Base-by-base conservation (phyloP, 129 eudicot species). In the Chrysanthemum seticuspe region DNA sequence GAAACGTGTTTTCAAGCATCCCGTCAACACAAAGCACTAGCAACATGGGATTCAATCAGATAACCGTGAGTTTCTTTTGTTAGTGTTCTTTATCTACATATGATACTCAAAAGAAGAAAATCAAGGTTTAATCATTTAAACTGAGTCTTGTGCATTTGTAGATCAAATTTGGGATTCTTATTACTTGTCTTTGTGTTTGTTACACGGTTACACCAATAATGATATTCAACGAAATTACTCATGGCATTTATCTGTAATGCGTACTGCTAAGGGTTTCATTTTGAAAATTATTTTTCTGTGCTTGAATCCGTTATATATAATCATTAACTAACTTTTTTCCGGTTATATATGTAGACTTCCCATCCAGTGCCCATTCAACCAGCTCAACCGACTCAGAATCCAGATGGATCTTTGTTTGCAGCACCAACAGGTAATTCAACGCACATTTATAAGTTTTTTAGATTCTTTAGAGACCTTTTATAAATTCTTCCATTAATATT, bases 1-100 rank as follows among this genome's bases (percentile, higher is more conserved):
- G 87, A 25, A 85, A 81, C 71, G 40, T 85, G 70, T 89, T 89
- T 56, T 82, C 96, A 50, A 82, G 81, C 70, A 86, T 81, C 71
- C 72, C 95, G 3, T 79, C 31, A 29, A 29, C 90, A 11, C 54
- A 75, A 58, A 74, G 75, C 31, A 56, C 78, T 40, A 74, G 81
- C 12, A 80, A 81, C 78, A 84, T 70, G 69, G 96, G 91, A 36
- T 93, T 89, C 74, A 84, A 84, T 77, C 98, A 85, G 76, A 82
- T 87, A 75, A 84, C 84, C 62, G 98, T 90, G 74, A 89, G 98
- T 82, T 76, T 36, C 68, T 79, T 59, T 47, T 60, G 52, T 29
- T 29, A 29, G 31, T 29, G 31, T 29, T 29, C 31, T 29, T 29
- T 29, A 29, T 29, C 31, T 29, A 29, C 31, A 29, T 54, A 54